phyloP scores from a whole-genome alignment of 306 rosid genomes.

The Phaseolus lunatus region DNA sequence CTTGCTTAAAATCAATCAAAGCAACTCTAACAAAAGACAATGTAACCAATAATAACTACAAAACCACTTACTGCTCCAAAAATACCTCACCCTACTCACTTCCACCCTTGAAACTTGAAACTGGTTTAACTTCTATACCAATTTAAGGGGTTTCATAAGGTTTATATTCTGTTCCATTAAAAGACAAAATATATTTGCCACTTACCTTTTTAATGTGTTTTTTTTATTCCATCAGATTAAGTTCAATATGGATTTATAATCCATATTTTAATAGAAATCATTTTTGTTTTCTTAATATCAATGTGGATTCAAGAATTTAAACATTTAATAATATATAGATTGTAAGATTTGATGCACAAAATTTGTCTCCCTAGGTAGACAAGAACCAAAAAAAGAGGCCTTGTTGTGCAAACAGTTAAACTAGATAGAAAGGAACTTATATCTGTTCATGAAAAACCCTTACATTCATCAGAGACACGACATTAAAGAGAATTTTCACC shows the following conservation, averaged over 20 bases:
- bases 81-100: background rate
- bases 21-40: too few species aligned
- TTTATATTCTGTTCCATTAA: background rate
- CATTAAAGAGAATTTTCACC: constrained; percentile 23
- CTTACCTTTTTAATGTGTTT: too few species aligned
- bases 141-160: background rate
- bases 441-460: background rate
- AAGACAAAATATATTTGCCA: background rate
- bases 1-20: background rate
- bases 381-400: background rate
- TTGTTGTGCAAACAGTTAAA: background rate
- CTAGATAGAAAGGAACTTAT: background rate
- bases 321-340: too few species aligned
- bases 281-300: too few species aligned
- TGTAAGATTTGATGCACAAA: background rate
- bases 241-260: too few species aligned
- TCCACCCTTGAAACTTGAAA: background rate
- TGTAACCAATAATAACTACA: background rate
- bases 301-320: too few species aligned
- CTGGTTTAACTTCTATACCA: background rate
- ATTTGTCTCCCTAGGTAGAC: background rate
- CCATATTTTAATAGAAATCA: too few species aligned
- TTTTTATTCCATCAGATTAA: too few species aligned
- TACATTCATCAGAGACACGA: background rate
- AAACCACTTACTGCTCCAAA: background rate